Conservation (phyloP, 2,329 filamentous ascomycete genomes). For the Ophiostoma perfectum region DNA sequence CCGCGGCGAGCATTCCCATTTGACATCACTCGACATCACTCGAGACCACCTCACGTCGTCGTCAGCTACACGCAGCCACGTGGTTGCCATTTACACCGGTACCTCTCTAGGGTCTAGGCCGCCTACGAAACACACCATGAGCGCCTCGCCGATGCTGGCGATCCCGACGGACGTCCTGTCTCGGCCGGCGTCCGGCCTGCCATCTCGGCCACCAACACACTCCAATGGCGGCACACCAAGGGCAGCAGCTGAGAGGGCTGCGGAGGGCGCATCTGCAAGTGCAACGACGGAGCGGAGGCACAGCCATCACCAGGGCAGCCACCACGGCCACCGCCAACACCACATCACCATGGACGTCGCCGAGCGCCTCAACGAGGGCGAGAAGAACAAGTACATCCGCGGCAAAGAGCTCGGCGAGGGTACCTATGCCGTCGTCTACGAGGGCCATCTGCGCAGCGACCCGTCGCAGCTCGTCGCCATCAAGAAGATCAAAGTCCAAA, state of each 20-base stretch:
- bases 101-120: not conserved
- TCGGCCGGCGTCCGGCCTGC: conserved; percentile 14
- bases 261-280: not conserved
- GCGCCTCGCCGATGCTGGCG: conserved; percentile 44
- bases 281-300: not conserved
- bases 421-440: conserved; percentile 94
- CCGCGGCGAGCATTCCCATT: not conserved
- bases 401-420: conserved; percentile 91
- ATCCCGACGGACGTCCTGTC: conserved; percentile 35
- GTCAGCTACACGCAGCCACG: not conserved
- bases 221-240: conserved; percentile 21
- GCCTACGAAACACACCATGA: conserved; percentile 34
- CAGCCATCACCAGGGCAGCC: conserved; percentile 28
- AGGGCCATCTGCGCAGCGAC: conserved; percentile 71
- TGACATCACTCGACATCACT: not conserved
- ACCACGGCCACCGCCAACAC: conserved; percentile 17
- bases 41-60: not conserved
- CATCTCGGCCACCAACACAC: conserved; percentile 6
- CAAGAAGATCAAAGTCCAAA: conserved; percentile 85
- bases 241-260: not conserved
- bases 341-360: conserved; percentile 52
- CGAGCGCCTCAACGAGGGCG: conserved; percentile 76
- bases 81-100: no score
- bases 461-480: conserved; percentile 76
- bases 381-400: conserved; percentile 78